Evolutionary conservation across 257 asterid genomes (phyloP).

Genomic region (Capsicum baccatum): DNA sequence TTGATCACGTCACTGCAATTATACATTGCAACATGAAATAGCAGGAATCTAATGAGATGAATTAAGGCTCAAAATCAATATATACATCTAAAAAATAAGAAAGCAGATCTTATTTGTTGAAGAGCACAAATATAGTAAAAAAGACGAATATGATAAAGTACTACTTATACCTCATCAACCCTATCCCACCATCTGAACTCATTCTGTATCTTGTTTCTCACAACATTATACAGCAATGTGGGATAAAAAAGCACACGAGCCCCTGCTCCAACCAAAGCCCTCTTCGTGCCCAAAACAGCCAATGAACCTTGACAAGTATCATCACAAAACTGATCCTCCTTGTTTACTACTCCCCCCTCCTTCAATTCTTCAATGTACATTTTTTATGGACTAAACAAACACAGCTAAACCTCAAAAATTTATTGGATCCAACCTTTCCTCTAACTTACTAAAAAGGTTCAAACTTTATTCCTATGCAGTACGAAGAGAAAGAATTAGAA

Average conservation of each 20-base stretch:
- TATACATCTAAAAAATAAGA: neutral
- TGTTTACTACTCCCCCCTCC: constrained; percentile 59
- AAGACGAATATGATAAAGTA: neutral
- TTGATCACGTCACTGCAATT: no score
- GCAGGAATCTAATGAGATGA: neutral
- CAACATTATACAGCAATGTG: constrained; percentile 84
- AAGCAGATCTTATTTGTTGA: neutral
- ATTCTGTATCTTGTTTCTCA: constrained; percentile 79
- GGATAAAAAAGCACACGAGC: constrained; percentile 98
- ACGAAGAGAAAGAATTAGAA: neutral
- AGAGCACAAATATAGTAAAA: neutral
- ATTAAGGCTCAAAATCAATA: constrained; percentile 20
- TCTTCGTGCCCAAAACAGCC: constrained; percentile 68
- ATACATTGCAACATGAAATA: neutral
- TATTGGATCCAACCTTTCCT: constrained; percentile 15
- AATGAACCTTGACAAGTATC: constrained; percentile 48
- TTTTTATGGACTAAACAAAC: constrained; percentile 27
- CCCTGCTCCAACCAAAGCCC: constrained; percentile 88
- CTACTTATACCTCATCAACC: constrained; percentile 75
- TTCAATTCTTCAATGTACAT: constrained; percentile 78
- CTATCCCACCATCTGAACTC: constrained; percentile 99
- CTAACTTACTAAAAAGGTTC: constrained; percentile 6
- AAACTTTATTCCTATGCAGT: constrained; percentile 29
- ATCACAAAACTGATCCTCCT: constrained; percentile 46
- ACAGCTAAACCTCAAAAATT: constrained; percentile 30